Percentiles rank a stretch among this genome's conserved stretches.
Conservation (phyloP, 106 monocot species). For the Iris macrosiphon region DNA sequence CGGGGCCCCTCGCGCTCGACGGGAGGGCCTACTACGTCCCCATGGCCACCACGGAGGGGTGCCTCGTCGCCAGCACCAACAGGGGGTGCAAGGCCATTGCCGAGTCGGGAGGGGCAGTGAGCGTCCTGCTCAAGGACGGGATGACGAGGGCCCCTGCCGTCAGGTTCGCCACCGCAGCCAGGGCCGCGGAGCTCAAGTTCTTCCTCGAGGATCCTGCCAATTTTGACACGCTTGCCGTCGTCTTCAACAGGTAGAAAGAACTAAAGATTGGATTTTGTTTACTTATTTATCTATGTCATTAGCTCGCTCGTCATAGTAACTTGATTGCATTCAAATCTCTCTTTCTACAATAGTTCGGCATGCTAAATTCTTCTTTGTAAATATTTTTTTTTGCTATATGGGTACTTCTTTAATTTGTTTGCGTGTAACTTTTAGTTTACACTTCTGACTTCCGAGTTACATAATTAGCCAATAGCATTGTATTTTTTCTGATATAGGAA, state of each 20-base stretch:
- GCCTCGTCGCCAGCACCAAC: constrained; percentile 82
- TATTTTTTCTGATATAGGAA: too few species aligned
- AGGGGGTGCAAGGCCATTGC: constrained; percentile 82
- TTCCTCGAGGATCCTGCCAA: constrained; percentile 57
- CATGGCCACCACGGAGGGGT: constrained; percentile 94
- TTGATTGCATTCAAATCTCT: too few species aligned
- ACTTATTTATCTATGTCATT: too few species aligned
- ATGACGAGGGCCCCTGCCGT: constrained; percentile 87
- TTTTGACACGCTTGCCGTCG: constrained; percentile 49
- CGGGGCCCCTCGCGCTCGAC: constrained; percentile 68
- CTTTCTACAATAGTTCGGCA: too few species aligned
- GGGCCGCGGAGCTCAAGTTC: constrained; percentile 67
- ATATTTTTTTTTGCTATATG: too few species aligned
- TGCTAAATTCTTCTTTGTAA: too few species aligned
- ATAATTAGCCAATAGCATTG: too few species aligned
- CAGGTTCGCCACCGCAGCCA: constrained; percentile 45
- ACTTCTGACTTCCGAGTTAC: too few species aligned
- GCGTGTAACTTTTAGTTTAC: too few species aligned
- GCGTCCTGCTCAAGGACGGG: constrained; percentile 58
- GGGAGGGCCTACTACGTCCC: constrained; percentile 57
- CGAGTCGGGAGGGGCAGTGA: constrained; percentile 61
- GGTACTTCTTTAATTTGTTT: too few species aligned
- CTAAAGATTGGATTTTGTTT: too few species aligned
- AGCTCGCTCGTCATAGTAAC: too few species aligned
- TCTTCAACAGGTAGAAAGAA: constrained; percentile 75